Base-by-base conservation (phyloP, 495 filamentous ascomycete species). In the Neurospora tetraspora region DNA sequence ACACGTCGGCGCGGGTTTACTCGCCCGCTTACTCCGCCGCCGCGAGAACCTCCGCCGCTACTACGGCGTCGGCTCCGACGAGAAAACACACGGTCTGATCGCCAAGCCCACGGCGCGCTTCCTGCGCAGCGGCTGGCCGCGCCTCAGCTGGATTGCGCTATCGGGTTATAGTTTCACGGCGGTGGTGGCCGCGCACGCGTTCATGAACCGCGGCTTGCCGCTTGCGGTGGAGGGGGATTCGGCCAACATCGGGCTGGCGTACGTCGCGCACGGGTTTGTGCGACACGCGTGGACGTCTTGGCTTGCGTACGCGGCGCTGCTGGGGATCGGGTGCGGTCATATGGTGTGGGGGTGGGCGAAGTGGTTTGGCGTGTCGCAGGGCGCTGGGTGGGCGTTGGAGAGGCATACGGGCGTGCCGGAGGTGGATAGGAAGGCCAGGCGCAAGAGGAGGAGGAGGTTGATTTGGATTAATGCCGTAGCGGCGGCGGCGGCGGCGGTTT, bases 221-320 rank as follows among this genome's bases (percentile, higher is more conserved):
- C 76, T 92, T 45, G 81, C 86, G 39, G 86, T 94, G 18, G 93
- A 97, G 40, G 94, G 94, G 1, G 94, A 93, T 42, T 94, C 90
- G 74, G 91, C 91, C 14, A 89, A 94, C 47, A 88, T 97, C 37
- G 92, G 92, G 2, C 82, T 98, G 37, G 89, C 88, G 27, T 98
- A 90, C 80, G 88, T 97, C 1, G 89, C 90, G n/a, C 94, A 97
- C 81, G 94, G 93, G 5, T 94, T 97, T 79, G 89, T 89, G 45
- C 86, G 88, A 38, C 88, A 89, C 79, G 87, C 88, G 8, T 71
- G 87, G 16, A 82, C 92, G n/a, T 88, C 88, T 70, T 91, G 89
- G 82, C 73, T 85, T 2, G 88, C 91, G 18, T 97, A 94, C 77
- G 77, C 83, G 4, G 82, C 87, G 14, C 85, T 98, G 77, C 82